Evolutionary conservation across 768 basidiomycete species (phyloP).

Genomic region (Paxillus rubicundulus): DNA sequence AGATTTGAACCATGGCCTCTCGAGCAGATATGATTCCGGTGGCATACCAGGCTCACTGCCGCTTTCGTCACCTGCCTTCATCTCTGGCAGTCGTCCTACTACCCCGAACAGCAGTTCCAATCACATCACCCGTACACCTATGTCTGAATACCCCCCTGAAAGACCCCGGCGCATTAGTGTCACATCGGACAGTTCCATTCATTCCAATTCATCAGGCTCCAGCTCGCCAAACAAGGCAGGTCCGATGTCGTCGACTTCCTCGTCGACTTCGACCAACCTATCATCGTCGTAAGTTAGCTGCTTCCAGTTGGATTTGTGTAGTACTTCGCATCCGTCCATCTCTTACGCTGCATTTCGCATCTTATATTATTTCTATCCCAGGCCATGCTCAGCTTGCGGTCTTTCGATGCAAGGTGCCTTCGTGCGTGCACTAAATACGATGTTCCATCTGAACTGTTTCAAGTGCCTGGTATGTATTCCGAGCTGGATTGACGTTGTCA

Average conservation of each 20-base stretch:
- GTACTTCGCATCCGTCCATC: neutral
- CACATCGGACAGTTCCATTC: conserved; percentile 51
- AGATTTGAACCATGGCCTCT: conserved; percentile 58
- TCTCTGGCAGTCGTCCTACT: conserved; percentile 55
- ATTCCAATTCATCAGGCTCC: conserved; percentile 53
- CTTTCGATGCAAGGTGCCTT: conserved; percentile 92
- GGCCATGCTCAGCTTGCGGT: conserved; percentile 74
- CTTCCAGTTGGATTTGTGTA: conserved; percentile 12
- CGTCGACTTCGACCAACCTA: conserved; percentile 50
- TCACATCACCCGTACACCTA: conserved; percentile 48
- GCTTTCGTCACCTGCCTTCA: conserved; percentile 45
- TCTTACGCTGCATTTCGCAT: conserved; percentile 9
- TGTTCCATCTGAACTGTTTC: conserved; percentile 98
- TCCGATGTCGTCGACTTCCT: conserved; percentile 52
- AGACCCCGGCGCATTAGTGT: conserved; percentile 45
- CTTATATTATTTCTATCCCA: conserved; percentile 24
- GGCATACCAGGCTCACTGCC: conserved; percentile 33
- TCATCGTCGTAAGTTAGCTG: conserved; percentile 54
- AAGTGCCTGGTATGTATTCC: conserved; percentile 79
- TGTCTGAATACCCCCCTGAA: conserved; percentile 52
- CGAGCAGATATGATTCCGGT: conserved; percentile 12
- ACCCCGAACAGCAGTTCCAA: conserved; percentile 50
- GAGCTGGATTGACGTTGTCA: neutral
- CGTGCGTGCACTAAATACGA: conserved; percentile 89
- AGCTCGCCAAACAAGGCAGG: conserved; percentile 39